These are phyloP conservation scores for Achaetomium macrosporum DNA, from an alignment of 2,329 filamentous ascomycete species.

Conservation along the genomic window DNA sequence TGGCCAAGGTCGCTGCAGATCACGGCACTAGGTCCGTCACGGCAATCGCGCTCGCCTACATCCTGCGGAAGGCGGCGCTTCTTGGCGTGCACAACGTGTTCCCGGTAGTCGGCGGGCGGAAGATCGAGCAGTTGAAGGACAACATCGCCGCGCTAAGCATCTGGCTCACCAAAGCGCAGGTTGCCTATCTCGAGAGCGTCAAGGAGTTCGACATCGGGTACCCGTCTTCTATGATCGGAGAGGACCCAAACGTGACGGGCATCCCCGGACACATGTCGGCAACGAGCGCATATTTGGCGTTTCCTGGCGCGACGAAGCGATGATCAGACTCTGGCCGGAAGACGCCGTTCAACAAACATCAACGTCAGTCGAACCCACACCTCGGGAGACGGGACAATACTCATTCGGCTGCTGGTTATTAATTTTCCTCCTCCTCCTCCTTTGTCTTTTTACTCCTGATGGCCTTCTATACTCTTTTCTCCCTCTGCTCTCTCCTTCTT, in stretches of 20 bases:
- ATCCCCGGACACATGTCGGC: background rate
- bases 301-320: background rate
- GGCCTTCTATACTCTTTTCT: too few species aligned
- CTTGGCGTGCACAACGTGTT: slow-evolving; percentile 38
- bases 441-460: too few species aligned
- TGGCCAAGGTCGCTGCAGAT: slow-evolving; percentile 54
- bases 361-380: too few species aligned
- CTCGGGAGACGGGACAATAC: too few species aligned
- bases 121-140: slow-evolving; percentile 44
- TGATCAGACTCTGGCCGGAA: too few species aligned
- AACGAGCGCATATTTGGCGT: background rate
- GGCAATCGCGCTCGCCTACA: slow-evolving; percentile 49
- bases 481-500: too few species aligned
- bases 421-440: too few species aligned
- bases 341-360: too few species aligned
- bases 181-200: slow-evolving; percentile 48
- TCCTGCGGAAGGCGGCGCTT: slow-evolving; percentile 41
- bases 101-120: slow-evolving; percentile 48
- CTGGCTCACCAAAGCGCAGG: slow-evolving; percentile 44
- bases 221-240: slow-evolving; percentile 39
- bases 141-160: slow-evolving; percentile 53
- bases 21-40: slow-evolving; percentile 53
- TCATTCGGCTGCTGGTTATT: too few species aligned
- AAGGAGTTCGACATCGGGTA: slow-evolving; percentile 51
- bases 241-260: slow-evolving; percentile 14